Percentiles rank a stretch among this genome's conserved stretches.
Evolutionary conservation across 2,329 filamentous ascomycete species (phyloP).

Genomic region (Tympanopsis confertula): DNA sequence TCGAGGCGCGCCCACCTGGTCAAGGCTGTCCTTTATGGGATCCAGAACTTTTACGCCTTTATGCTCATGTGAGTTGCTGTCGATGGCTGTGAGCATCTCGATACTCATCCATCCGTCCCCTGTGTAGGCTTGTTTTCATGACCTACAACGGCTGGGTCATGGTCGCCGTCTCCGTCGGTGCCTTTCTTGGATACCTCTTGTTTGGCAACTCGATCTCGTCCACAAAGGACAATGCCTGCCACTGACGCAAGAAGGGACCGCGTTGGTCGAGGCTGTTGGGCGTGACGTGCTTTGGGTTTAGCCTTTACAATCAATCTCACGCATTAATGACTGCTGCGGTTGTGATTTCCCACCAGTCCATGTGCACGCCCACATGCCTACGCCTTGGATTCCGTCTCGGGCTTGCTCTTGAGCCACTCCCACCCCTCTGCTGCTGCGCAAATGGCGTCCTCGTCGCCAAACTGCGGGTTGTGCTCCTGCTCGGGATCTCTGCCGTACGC

Average conservation of each 20-base stretch:
- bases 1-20: constrained; percentile 62
- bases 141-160: constrained; percentile 99
- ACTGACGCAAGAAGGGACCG: constrained; percentile 51
- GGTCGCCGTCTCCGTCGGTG: constrained; percentile 78
- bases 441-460: constrained; percentile 41
- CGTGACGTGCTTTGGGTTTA: no score
- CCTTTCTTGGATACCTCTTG: constrained; percentile 74
- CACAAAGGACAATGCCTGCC: constrained; percentile 82
- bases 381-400: constrained; percentile 27
- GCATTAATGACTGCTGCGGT: no score
- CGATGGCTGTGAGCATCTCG: constrained; percentile 1
- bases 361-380: constrained; percentile 6
- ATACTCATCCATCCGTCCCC: neutral
- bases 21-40: constrained; percentile 74
- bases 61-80: constrained; percentile 82
- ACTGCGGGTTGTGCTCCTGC: constrained; percentile 57
- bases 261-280: no score
- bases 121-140: constrained; percentile 88
- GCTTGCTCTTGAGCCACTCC: constrained; percentile 29
- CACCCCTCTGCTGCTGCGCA: constrained; percentile 17
- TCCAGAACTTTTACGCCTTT: constrained; percentile 97
- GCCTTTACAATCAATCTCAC: no score
- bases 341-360: constrained; percentile 3
- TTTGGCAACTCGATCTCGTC: constrained; percentile 64
- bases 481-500: constrained; percentile 75